Evolutionary conservation across 2,329 filamentous ascomycete species (phyloP).

Genomic region (Pseudogymnoascus verrucosus): DNA sequence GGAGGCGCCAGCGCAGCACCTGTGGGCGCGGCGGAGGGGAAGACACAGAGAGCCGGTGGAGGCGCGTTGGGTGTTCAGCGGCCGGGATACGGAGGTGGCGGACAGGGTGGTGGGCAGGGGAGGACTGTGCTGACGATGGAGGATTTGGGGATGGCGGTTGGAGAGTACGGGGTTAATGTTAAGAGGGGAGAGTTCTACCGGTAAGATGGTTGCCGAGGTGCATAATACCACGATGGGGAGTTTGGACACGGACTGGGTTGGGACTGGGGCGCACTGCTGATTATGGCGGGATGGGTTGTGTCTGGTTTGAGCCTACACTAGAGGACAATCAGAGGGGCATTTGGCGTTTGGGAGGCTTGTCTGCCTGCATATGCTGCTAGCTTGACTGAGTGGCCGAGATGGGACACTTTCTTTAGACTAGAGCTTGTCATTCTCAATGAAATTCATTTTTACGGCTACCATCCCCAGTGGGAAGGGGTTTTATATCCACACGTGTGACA

Average conservation of each 20-base stretch:
- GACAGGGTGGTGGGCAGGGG: constrained; percentile 80
- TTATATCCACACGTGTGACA: background rate
- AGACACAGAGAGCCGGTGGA: constrained; percentile 44
- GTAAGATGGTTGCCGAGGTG: constrained; percentile 33
- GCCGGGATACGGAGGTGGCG: constrained; percentile 77
- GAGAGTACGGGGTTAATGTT: constrained; percentile 95
- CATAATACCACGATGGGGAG: constrained; percentile 3
- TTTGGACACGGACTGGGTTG: background rate
- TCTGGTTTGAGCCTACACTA: background rate
- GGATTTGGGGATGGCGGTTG: constrained; percentile 94
- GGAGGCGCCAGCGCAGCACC: constrained; percentile 56
- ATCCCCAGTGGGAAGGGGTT: background rate
- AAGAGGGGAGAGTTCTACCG: constrained; percentile 97
- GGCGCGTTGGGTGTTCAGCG: constrained; percentile 51
- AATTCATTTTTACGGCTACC: background rate
- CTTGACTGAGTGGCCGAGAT: background rate
- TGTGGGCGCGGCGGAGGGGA: constrained; percentile 42
- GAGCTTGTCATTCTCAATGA: background rate
- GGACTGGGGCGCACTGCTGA: constrained; percentile 4
- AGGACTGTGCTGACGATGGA: constrained; percentile 97
- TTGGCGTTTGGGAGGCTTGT: background rate
- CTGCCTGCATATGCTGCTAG: background rate
- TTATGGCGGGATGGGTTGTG: background rate
- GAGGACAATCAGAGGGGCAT: constrained; percentile 1
- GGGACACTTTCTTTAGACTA: background rate